Evolutionary conservation across 1,284 basidiomycete genomes (phyloP), one percentile per base, ranked within the genome.

Genomic region (Boletus smithii): DNA sequence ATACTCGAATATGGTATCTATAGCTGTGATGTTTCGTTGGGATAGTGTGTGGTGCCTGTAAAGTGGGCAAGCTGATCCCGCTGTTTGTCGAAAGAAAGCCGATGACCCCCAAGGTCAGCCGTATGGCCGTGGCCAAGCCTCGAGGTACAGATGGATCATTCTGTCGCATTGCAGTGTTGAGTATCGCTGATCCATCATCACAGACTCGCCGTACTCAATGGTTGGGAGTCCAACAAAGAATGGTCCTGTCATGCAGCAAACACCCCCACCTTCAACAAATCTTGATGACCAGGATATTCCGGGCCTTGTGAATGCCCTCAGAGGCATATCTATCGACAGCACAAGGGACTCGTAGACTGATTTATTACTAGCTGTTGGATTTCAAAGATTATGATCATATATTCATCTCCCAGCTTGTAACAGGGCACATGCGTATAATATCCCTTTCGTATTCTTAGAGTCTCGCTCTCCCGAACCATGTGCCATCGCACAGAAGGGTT

Each of bases 41-140:
- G 20, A 40, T 37, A 77, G 77, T 72, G 16, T 79, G 77, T 51
- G 75, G 75, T 14, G 65, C 58, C 1, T 79, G 77, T 58, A 77
- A 73, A 58, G 70, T 63, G 34, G 85, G 85, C 8, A 74, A 63
- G 42, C 73, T 88, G 3, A 58, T 74, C 10, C 78, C 85, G 10
- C 64, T 80, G 20, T 86, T 86, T 62, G 54, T 58, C 11, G 62
- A 63, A 46, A 67, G 53, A 55, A 65, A 51, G 10, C 61, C 60
- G n/a, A 65, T 56, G 54, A 73, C 69, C 22, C 70, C 73, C 6
- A 75, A 73, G 57, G 62, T 64, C 29, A 73, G 77, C 56, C 71
- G 69, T 36, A 69, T 76, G 66, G 77, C 76, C 8, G 66, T 75
- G 17, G 59, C 57, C 13, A 74, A 67, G 48, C 61, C 72, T 29